Evolutionary conservation across 2,329 filamentous ascomycete species (phyloP).

Genomic region (Biscogniauxia sp.): DNA sequence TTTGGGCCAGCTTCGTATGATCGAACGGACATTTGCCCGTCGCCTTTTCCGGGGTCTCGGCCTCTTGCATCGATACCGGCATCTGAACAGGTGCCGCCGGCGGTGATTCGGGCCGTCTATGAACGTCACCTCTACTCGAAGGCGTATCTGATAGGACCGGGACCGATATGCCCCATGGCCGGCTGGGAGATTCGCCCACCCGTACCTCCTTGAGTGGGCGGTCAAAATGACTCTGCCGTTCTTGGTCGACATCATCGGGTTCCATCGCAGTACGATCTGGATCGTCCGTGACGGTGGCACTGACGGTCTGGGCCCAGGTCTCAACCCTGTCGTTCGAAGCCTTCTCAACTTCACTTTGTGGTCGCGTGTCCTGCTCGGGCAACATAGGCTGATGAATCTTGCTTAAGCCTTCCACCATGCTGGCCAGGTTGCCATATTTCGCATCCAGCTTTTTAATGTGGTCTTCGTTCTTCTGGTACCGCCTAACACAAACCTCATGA

Average conservation of each 20-base stretch:
- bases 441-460: slow-evolving; percentile 86
- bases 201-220: slow-evolving; percentile 82
- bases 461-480: slow-evolving; percentile 83
- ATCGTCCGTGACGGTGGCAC: slow-evolving; percentile 40
- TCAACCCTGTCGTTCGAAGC: slow-evolving; percentile 71
- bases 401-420: slow-evolving; percentile 90
- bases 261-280: slow-evolving; percentile 40
- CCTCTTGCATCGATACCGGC: slow-evolving; percentile 33
- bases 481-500: slow-evolving; percentile 86
- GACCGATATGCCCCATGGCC: slow-evolving; percentile 89
- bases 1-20: slow-evolving; percentile 43
- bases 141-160: slow-evolving; percentile 52
- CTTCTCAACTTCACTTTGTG: slow-evolving; percentile 45
- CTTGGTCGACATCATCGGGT: slow-evolving; percentile 47
- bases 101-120: slow-evolving; percentile 49
- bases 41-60: slow-evolving; percentile 22
- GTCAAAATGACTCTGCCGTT: slow-evolving; percentile 75
- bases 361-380: slow-evolving; percentile 53
- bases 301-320: slow-evolving; percentile 80
- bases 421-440: slow-evolving; percentile 89
- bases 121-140: slow-evolving; percentile 34
- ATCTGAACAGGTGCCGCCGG: slow-evolving; percentile 57
- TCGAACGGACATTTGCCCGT: slow-evolving; percentile 59
- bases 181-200: slow-evolving; percentile 89
- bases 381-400: slow-evolving; percentile 86